These are phyloP conservation scores for Silene uniflora DNA, from an alignment of 148 eudicot species.

Conservation along the genomic window DNA sequence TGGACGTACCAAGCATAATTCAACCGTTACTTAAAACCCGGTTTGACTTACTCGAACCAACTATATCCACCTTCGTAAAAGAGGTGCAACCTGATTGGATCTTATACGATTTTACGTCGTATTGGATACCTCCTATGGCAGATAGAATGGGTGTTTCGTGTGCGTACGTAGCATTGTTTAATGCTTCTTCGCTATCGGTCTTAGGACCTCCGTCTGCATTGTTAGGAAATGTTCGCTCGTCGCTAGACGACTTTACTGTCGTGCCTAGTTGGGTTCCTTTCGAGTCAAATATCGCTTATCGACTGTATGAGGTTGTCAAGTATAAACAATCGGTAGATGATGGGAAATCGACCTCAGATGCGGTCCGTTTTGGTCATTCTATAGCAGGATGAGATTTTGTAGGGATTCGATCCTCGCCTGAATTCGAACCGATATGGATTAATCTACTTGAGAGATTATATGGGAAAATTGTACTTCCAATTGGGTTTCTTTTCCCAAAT, in stretches of 20 bases:
- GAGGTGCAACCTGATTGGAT: constrained; percentile 51
- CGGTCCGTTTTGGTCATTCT: constrained; percentile 39
- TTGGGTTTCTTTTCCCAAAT: too few species aligned
- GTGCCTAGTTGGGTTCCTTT: constrained; percentile 53
- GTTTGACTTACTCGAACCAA: constrained; percentile 38
- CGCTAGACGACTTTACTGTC: constrained; percentile 33
- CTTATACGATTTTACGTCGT: too few species aligned
- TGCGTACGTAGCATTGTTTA: too few species aligned
- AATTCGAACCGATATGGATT: constrained; percentile 60
- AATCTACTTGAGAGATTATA: constrained; percentile 42
- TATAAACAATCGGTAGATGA: constrained; percentile 36
- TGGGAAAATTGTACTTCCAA: constrained; percentile 40
- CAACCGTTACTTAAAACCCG: too few species aligned
- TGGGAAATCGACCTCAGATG: constrained; percentile 40
- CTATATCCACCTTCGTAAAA: constrained; percentile 30
- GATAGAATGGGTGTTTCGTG: constrained; percentile 27
- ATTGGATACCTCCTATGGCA: constrained; percentile 52
- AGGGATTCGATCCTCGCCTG: constrained; percentile 37
- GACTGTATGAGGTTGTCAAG: constrained; percentile 40
- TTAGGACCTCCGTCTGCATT: too few species aligned
- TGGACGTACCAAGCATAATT: too few species aligned
- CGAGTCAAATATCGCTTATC: constrained; percentile 35
- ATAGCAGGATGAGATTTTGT: constrained; percentile 50
- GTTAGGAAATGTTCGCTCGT: constrained; percentile 6
- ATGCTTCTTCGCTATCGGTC: too few species aligned